phyloP scores from a whole-genome alignment of 352 stramenopile species.

The Globisporangium cylindrosporum region DNA sequence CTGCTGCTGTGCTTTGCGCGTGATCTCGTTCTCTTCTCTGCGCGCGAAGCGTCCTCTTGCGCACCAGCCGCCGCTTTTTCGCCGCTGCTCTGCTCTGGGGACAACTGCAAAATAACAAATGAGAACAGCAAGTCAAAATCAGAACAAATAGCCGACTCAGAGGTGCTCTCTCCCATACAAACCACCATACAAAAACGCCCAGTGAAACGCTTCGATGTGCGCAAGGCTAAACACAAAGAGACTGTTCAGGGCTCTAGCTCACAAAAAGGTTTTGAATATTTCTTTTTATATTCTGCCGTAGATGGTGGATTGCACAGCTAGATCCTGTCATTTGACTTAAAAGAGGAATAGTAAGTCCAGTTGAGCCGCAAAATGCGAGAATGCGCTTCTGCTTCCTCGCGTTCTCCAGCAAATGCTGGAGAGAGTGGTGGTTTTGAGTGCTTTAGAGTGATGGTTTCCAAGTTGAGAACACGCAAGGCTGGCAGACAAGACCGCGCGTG shows the following conservation, averaged over 20 bases:
- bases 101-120: not conserved
- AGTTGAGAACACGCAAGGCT: not conserved
- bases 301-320: not conserved
- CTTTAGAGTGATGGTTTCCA: not conserved
- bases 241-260: not conserved
- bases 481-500: not conserved
- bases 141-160: not conserved
- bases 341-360: not conserved
- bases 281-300: not conserved
- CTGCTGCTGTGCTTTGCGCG: not conserved
- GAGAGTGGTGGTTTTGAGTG: not conserved
- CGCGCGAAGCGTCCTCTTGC: slow-evolving; percentile 1
- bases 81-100: not conserved
- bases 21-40: not conserved
- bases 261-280: not conserved
- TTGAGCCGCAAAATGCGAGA: not conserved
- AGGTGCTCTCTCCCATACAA: slow-evolving; percentile 8
- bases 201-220: not conserved
- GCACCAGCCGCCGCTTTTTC: slow-evolving; percentile 1
- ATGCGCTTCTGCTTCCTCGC: not conserved
- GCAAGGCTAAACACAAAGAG: not conserved
- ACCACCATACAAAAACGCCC: not conserved
- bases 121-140: not conserved
- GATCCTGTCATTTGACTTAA: not conserved
- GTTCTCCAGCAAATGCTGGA: not conserved